Base-by-base conservation (phyloP, 2,329 filamentous ascomycete species). In the Helminthosporium solani region DNA sequence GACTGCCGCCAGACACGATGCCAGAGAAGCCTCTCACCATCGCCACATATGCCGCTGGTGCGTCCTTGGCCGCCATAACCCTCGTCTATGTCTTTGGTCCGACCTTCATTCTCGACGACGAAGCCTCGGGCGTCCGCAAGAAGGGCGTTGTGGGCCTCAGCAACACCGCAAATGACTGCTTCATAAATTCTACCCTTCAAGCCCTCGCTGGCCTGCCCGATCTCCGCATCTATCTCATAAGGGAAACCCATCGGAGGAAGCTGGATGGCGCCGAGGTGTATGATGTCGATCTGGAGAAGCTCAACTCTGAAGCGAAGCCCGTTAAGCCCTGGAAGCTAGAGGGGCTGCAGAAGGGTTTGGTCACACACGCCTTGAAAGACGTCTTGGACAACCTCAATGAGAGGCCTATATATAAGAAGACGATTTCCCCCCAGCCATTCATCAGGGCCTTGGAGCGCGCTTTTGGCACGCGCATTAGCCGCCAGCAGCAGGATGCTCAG, bases 11-110 rank as follows among this genome's bases (percentile, higher is more conserved):
- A 31, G 36, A 53, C 64, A 61, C 60, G 58, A 92, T 94, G 88
- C 88, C 87, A 62, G 88, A 94, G 67, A 90, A 87, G 75, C 84
- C 85, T 44, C 79, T 89, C 48, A 90, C 86, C 7, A 86, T 94
- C 61, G 89, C 90, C 60, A 90, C 89, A 35, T 99, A 99, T 73
- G 94, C 94, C 63, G 94, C 92, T 49, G 92, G 92, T 60, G 94
- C 92, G 50, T 96, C 91, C 44, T 86, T 99, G 53, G 94, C 94
- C 45, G 94, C 94, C 52, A 88, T 95, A 53, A 92, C 94, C 25
- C 82, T 97, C 47, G 88, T 97, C 68, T 99, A 97, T 73, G 92
- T 97, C 60, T 97, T 99, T 73, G 90, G 87, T 7, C 94, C 94
- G n/a, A 97, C 91, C 42, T 97, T 92, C 72, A 88, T 95, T 61